These are phyloP conservation scores for Malus hybrid DNA, from an alignment of 331 rosid species.

Conservation along the genomic window DNA sequence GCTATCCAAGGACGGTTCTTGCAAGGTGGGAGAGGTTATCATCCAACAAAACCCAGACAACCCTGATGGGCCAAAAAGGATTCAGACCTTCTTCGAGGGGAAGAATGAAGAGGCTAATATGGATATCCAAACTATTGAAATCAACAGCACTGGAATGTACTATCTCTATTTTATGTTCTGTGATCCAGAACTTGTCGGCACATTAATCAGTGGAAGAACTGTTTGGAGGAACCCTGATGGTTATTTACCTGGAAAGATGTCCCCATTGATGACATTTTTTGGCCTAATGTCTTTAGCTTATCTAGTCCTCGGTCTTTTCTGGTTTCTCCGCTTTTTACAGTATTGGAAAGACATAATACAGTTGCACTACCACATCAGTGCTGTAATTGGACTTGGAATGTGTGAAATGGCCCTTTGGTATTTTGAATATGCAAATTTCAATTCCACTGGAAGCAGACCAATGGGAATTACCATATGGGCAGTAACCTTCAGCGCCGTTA, in stretches of 20 bases:
- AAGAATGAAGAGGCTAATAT: slow-evolving; percentile 53
- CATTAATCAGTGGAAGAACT: slow-evolving; percentile 64
- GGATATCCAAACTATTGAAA: slow-evolving; percentile 44
- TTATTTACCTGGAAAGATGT: slow-evolving; percentile 78
- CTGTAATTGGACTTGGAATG: slow-evolving; percentile 79
- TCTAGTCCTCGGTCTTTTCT: slow-evolving; percentile 58
- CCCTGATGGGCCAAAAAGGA: slow-evolving; percentile 51
- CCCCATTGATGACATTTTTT: slow-evolving; percentile 60
- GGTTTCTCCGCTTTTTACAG: slow-evolving; percentile 66
- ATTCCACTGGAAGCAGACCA: slow-evolving; percentile 73
- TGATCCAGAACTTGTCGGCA: slow-evolving; percentile 65
- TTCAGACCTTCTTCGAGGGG: slow-evolving; percentile 68
- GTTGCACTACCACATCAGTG: slow-evolving; percentile 69
- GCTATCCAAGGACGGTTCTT: slow-evolving; percentile 60
- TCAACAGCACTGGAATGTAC: slow-evolving; percentile 78
- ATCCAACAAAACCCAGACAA: slow-evolving; percentile 49
- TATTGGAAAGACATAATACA: slow-evolving; percentile 72
- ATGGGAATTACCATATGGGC: slow-evolving; percentile 72
- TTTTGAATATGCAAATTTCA: slow-evolving; percentile 73
- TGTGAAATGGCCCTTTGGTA: slow-evolving; percentile 90
- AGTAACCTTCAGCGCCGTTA: slow-evolving; percentile 61
- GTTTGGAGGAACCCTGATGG: slow-evolving; percentile 89
- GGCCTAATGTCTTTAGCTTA: slow-evolving; percentile 76
- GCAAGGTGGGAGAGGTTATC: slow-evolving; percentile 81
- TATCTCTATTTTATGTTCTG: slow-evolving; percentile 76